Conservation (phyloP, 2,329 filamentous ascomycete genomes). For the Colletotrichum paranaense region DNA sequence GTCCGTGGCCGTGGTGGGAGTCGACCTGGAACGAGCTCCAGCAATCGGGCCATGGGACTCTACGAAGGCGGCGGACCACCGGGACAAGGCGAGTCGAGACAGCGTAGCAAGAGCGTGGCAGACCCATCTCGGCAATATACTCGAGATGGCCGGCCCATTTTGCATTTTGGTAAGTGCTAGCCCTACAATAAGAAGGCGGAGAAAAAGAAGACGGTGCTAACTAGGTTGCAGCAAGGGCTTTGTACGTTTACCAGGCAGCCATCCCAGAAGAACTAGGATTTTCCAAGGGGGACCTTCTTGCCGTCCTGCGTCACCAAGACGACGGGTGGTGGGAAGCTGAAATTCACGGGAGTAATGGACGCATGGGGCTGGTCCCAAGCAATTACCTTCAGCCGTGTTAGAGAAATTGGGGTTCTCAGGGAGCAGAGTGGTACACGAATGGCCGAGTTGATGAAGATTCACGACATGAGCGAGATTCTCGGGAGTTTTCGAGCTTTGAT, state of each 20-base stretch:
- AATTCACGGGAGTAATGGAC: constrained; percentile 76
- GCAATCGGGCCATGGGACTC: constrained; percentile 63
- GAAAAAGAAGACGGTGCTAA: constrained; percentile 36
- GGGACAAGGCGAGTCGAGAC: constrained; percentile 55
- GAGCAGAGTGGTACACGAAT: neutral
- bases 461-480: neutral
- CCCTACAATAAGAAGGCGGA: neutral
- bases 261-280: constrained; percentile 97
- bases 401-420: constrained; percentile 7
- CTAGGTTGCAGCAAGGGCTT: constrained; percentile 76
- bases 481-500: neutral
- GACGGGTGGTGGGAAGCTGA: constrained; percentile 99
- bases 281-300: constrained; percentile 89
- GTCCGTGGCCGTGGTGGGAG: constrained; percentile 62
- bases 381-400: constrained; percentile 72
- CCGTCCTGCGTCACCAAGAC: constrained; percentile 90
- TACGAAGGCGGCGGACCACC: constrained; percentile 61
- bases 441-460: neutral
- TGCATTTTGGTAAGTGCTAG: constrained; percentile 87
- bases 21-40: constrained; percentile 59
- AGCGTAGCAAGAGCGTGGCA: constrained; percentile 87
- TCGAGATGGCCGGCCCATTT: constrained; percentile 84
- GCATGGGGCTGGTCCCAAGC: constrained; percentile 72
- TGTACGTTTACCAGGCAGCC: constrained; percentile 94
- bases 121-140: constrained; percentile 85